Evolutionary conservation across 805 yeast genomes (phyloP).

Genomic region (Kodamaea leandrae): DNA sequence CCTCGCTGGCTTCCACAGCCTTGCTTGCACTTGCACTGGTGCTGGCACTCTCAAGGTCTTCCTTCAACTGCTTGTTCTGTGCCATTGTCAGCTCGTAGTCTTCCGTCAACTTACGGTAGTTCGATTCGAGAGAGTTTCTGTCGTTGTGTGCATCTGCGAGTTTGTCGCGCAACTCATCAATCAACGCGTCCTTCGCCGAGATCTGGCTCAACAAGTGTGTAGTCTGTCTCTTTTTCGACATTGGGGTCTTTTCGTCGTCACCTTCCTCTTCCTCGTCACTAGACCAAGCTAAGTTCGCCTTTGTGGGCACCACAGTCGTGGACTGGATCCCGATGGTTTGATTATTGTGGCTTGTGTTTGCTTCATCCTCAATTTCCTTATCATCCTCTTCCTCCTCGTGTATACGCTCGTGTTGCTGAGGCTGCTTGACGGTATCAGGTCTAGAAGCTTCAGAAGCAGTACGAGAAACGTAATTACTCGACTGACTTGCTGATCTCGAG

Average conservation of each 20-base stretch:
- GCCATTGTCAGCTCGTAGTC: constrained; percentile 21
- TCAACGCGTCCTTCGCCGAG: constrained; percentile 10
- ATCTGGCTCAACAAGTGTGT: constrained; percentile 1
- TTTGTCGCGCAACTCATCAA: constrained; percentile 7
- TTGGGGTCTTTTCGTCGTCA: constrained; percentile 5
- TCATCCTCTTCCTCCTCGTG: constrained; percentile 4
- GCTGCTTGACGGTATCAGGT: neutral
- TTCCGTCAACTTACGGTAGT: constrained; percentile 20
- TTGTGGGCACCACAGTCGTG: constrained; percentile 76
- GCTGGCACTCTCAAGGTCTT: neutral
- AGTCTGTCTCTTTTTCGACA: constrained; percentile 8
- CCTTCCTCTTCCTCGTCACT: constrained; percentile 73
- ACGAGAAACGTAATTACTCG: neutral
- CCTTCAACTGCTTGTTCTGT: constrained; percentile 19
- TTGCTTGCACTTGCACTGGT: neutral
- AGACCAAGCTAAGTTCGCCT: constrained; percentile 84
- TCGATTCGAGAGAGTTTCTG: constrained; percentile 14
- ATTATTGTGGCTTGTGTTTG: constrained; percentile 10
- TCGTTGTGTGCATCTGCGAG: constrained; percentile 11
- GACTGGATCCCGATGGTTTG: constrained; percentile 50
- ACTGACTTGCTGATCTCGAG: neutral
- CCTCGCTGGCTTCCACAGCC: neutral
- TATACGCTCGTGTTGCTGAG: constrained; percentile 1
- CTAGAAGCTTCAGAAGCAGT: too few species aligned
- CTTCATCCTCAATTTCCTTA: neutral